Evolutionary conservation across 352 stramenopile genomes (phyloP), one percentile per base, ranked within the genome.

Genomic region (Hyphochytrium catenoides): DNA sequence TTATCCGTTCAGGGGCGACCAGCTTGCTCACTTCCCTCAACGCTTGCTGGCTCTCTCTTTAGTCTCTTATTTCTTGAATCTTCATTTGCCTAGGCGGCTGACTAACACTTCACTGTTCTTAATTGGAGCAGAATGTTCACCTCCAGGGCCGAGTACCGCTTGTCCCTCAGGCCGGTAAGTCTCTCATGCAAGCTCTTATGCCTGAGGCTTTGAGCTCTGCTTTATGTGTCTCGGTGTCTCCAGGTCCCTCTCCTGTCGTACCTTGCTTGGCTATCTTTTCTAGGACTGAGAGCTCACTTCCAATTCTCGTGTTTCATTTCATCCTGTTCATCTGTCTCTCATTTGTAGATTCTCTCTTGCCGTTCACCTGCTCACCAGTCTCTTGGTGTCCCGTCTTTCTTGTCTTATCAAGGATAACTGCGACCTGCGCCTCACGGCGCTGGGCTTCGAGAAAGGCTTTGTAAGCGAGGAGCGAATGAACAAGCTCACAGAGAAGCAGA

Each of bases 361-460:
- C 31, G 12, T n/a, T 12, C 26, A 12, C 31, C 12, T 12, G 31
- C 19, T 23, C 12, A 36, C 12, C n/a, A 25, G 5, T 42, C 21
- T 27, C 47, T 53, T 16, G 47, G 55, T 60, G 37, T 85, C 84
- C 48, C 50, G 73, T 18, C 67, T 89, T 9, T 72, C 50, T 34
- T 49, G 86, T 19, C 43, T 70, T 30, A 59, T 67, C n/a, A n/a
- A 46, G 22, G 91, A 98, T 50, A 98, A 98, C 55, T 85, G 88
- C 6, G 91, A 98, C 55, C 47, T 97, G 38, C 69, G 91, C 33
- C 57, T 98, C 25, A 98, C 87, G 34, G 61, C 69, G 4, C 84
- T 79, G 41, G 91, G 86, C 15, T 76, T 78, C 20, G 68, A 92
- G 12, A 52, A 41, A 12, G 68, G 64, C 1, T 56, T 81, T 11